Evolutionary conservation across 2,329 filamentous ascomycete species (phyloP).

Genomic region (Byssoonygena ceratinophila): DNA sequence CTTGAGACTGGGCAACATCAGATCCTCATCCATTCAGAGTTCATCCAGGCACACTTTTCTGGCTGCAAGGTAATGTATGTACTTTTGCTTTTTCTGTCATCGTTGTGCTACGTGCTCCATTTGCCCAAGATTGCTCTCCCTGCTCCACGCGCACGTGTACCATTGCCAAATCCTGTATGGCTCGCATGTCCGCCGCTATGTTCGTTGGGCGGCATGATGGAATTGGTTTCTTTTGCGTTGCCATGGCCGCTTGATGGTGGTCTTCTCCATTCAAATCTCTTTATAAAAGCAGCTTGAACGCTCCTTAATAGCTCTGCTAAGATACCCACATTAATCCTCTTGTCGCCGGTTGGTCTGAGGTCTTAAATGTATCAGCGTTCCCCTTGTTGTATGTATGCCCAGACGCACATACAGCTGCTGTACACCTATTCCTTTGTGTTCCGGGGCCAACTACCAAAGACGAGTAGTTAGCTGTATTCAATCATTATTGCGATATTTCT

Average conservation of each 20-base stretch:
- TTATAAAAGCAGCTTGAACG: neutral
- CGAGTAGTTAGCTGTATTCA: neutral
- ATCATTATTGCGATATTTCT: neutral
- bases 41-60: too few relatives aligned
- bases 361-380: neutral
- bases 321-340: neutral
- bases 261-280: neutral
- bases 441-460: slow-evolving; percentile 10
- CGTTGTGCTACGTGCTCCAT: neutral
- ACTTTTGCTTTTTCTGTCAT: slow-evolving; percentile 5
- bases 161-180: slow-evolving; percentile 10
- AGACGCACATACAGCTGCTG: neutral
- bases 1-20: neutral
- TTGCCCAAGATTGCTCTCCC: neutral
- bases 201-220: neutral
- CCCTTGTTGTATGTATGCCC: neutral
- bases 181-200: neutral
- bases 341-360: neutral
- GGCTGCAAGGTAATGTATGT: neutral
- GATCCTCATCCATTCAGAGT: neutral
- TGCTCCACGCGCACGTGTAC: slow-evolving; percentile 4
- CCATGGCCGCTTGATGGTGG: neutral
- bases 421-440: neutral
- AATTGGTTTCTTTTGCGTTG: neutral
- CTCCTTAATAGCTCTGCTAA: neutral